Conservation (phyloP, 257 asterid genomes). For the Parsonsia alboflavescens region DNA sequence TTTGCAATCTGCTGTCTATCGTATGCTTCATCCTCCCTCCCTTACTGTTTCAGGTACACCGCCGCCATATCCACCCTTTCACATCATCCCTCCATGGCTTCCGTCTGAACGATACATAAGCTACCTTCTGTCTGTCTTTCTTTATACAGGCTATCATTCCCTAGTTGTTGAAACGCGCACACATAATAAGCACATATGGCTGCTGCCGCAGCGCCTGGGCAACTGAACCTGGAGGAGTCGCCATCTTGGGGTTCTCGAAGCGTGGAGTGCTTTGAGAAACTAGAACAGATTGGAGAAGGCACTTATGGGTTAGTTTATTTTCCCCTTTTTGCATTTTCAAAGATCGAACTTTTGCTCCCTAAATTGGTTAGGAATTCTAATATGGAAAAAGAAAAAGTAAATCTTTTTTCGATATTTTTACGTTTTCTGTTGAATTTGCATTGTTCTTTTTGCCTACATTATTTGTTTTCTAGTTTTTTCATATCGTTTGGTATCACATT, state of each 20-base stretch:
- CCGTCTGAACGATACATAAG: background rate
- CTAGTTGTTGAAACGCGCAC: background rate
- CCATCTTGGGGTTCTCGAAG: slow-evolving; percentile 98
- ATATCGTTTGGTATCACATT: slow-evolving; percentile 3
- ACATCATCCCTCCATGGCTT: background rate
- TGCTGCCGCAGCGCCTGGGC: slow-evolving; percentile 44
- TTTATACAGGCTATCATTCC: no score
- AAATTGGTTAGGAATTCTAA: background rate
- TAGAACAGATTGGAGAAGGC: slow-evolving; percentile 98
- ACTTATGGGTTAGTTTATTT: slow-evolving; percentile 62
- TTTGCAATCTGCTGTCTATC: background rate
- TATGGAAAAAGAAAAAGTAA: background rate
- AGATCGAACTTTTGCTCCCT: background rate
- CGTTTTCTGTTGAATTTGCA: background rate
- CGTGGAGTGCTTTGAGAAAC: slow-evolving; percentile 87
- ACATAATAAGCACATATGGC: slow-evolving; percentile 26
- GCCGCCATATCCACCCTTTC: background rate
- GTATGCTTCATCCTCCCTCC: background rate
- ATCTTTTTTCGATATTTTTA: background rate
- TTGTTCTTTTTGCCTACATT: background rate
- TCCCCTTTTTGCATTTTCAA: background rate
- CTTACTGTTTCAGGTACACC: background rate
- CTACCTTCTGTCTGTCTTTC: background rate
- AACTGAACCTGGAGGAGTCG: slow-evolving; percentile 68
- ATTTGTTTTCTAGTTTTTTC: background rate